These are phyloP conservation scores for Anthracocystis walkeri DNA, from an alignment of 1,284 basidiomycete genomes.

Conservation along the genomic window DNA sequence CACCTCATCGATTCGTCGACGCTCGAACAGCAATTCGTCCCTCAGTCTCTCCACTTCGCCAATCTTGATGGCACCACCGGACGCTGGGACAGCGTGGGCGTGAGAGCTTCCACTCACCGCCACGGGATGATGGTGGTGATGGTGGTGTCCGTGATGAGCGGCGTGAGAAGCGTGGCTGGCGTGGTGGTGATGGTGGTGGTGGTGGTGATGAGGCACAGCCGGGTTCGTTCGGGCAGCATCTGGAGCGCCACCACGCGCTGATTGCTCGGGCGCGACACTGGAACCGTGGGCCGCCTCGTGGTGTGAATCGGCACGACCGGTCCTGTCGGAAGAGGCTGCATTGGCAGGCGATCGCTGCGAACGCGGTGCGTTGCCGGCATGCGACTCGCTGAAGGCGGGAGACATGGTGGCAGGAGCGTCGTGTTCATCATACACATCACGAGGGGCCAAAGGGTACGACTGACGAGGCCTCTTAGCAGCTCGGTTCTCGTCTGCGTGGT, in stretches of 20 bases:
- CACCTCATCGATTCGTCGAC: constrained; percentile 56
- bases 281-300: constrained; percentile 16
- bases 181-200: constrained; percentile 55
- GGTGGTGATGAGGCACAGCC: constrained; percentile 43
- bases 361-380: neutral
- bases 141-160: constrained; percentile 37
- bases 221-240: constrained; percentile 16
- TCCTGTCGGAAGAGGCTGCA: constrained; percentile 17
- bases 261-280: constrained; percentile 27
- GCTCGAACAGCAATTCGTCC: constrained; percentile 60
- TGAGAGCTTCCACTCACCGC: constrained; percentile 23
- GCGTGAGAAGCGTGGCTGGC: constrained; percentile 34
- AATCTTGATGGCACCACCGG: constrained; percentile 22
- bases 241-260: constrained; percentile 13
- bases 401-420: constrained; percentile 11
- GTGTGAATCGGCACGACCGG: constrained; percentile 7
- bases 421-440: constrained; percentile 30
- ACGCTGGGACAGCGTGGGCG: constrained; percentile 14
- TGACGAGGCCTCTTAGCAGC: constrained; percentile 44
- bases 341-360: constrained; percentile 27
- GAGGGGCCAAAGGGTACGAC: constrained; percentile 27
- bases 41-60: constrained; percentile 60
- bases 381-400: constrained; percentile 7
- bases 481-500: constrained; percentile 22
- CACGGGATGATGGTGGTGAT: constrained; percentile 49